These are phyloP conservation scores for Backusella liffmaniae DNA, from an alignment of 192 early-diverging fungal species.

Conservation along the genomic window DNA sequence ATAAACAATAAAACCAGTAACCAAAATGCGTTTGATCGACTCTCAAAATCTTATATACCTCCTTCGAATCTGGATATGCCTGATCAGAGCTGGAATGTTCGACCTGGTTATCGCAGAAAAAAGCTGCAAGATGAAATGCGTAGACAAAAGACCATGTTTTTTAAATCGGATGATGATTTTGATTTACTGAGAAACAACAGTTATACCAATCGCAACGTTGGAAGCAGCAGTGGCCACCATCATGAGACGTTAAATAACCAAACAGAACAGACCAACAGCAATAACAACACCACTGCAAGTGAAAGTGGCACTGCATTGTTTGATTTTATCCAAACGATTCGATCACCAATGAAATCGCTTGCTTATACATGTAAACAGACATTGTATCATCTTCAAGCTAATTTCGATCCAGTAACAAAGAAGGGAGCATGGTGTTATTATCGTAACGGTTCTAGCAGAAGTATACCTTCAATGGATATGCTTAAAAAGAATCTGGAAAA, in stretches of 20 bases:
- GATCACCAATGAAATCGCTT: slow-evolving; percentile 53
- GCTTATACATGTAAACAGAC: slow-evolving; percentile 58
- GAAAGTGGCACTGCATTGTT: slow-evolving; percentile 34
- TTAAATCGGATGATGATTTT: neutral
- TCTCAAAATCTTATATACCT: neutral
- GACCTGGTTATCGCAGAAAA: slow-evolving; percentile 29
- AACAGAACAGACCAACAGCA: neutral
- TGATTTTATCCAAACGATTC: slow-evolving; percentile 49
- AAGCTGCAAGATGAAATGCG: slow-evolving; percentile 34
- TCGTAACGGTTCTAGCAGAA: neutral
- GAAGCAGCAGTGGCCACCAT: neutral
- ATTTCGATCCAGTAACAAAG: slow-evolving; percentile 30
- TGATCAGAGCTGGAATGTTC: slow-evolving; percentile 27
- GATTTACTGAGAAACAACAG: neutral
- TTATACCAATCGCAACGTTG: neutral
- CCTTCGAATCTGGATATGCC: neutral
- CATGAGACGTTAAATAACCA: neutral
- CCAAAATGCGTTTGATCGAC: neutral
- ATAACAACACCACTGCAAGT: neutral
- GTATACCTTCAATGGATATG: neutral
- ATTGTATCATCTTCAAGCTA: slow-evolving; percentile 46
- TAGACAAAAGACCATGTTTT: slow-evolving; percentile 12
- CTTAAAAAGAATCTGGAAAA: slow-evolving; percentile 48
- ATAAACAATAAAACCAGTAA: neutral
- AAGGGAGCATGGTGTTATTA: neutral